phyloP scores from a whole-genome alignment of 257 asterid species.

The Plantago ovata region DNA sequence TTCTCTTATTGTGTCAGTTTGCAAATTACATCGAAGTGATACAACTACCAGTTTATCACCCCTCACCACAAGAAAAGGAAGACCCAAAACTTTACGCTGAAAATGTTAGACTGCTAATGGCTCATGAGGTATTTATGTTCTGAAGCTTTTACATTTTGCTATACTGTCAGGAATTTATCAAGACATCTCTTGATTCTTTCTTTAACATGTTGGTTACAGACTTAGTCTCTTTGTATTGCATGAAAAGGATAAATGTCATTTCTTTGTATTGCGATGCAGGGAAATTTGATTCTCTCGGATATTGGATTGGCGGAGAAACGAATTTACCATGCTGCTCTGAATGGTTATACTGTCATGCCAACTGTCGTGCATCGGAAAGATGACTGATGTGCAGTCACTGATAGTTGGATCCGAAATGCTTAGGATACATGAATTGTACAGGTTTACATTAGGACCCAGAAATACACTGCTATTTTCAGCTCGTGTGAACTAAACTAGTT shows the following conservation, averaged over 20 bases:
- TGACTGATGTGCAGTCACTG: conserved; percentile 40
- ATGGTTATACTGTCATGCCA: conserved; percentile 80
- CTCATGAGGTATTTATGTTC: conserved; percentile 62
- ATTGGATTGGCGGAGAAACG: conserved; percentile 94
- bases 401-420: no score
- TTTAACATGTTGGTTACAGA: no score
- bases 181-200: not conserved
- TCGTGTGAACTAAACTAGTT: no score
- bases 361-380: conserved; percentile 87
- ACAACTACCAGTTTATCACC: conserved; percentile 69
- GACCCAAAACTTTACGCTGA: conserved; percentile 88
- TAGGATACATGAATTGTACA: no score
- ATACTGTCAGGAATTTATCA: conserved; percentile 7
- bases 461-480: no score
- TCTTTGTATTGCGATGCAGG: conserved; percentile 48
- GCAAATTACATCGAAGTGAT: conserved; percentile 70
- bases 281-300: conserved; percentile 62
- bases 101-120: conserved; percentile 80
- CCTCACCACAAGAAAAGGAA: conserved; percentile 82
- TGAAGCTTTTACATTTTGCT: conserved; percentile 10
- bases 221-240: no score
- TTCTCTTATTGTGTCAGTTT: conserved; percentile 85
- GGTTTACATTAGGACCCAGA: no score
- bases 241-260: conserved; percentile 10
- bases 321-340: conserved; percentile 81